Base-by-base conservation (phyloP, 1,284 basidiomycete genomes). In the Caloboletus firmus region DNA sequence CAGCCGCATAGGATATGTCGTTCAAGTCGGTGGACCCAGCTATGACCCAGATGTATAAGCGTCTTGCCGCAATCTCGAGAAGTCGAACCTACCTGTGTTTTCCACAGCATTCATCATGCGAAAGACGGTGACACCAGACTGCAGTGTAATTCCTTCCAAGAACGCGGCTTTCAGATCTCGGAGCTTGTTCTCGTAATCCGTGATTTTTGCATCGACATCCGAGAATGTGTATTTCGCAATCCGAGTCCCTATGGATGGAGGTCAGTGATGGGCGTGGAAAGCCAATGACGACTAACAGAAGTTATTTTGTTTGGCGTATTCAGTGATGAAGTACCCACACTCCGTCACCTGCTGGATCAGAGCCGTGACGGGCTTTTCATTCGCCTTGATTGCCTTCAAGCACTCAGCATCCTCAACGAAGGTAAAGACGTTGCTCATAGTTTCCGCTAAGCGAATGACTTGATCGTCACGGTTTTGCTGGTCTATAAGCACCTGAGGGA, bases 291-390 rank as follows among this genome's bases (percentile, higher is more conserved):
- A 62, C 64, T 20, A 1, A 63, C 64, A 65, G 12, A 67, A 65
- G 7, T 11, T 58, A 5, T 54, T 49, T 20, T 60, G 53, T 12
- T 55, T 65, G n/a, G 53, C 46, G 5, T 66, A 64, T 36, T 67
- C 61, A 1, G 52, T 11, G 13, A 67, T 65, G 35, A 67, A 66
- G 35, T 66, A 60, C 7, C 60, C 62, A 34, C 64, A 63, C 42
- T 65, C 65, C n/a, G 64, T 63, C 28, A 67, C 52, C 9, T 67
- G 65, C 17, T 56, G 59, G 22, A 65, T 32, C 10, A 63, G 18
- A 45, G 42, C 22, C 13, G 3, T 59, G 22, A 66, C 46, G 7
- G 41, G n/a, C 10, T 48, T 26, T 6, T 2, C 39, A 15, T 65
- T 58, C 1, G 44, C 41, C 11, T 50, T 15, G 12, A 59, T 28